phyloP scores from a whole-genome alignment of 495 filamentous ascomycete genomes.

The Penicillium pulvis region DNA sequence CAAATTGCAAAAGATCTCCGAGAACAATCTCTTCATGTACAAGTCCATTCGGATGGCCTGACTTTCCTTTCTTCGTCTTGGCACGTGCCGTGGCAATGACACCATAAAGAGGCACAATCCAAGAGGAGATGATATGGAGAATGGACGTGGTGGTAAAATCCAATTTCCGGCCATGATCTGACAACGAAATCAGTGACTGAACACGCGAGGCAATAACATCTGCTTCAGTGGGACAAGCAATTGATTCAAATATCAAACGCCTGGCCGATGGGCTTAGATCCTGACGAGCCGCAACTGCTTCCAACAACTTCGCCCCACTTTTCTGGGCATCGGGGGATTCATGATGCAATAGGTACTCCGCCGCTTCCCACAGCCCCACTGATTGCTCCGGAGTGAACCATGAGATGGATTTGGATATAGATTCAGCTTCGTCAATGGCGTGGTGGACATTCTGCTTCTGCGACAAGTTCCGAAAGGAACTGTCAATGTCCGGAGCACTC shows the following conservation, averaged over 20 bases:
- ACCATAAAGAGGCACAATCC: conserved; percentile 45
- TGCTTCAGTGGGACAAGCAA: conserved; percentile 36
- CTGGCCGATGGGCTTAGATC: conserved; percentile 42
- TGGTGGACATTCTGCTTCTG: conserved; percentile 40
- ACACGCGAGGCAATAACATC: conserved; percentile 45
- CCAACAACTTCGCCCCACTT: conserved; percentile 38
- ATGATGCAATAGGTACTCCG: conserved; percentile 43
- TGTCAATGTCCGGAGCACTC: conserved; percentile 45
- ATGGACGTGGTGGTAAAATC: conserved; percentile 46
- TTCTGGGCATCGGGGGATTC: conserved; percentile 43
- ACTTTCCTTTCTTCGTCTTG: conserved; percentile 56
- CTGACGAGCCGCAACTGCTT: conserved; percentile 44
- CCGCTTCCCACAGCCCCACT: conserved; percentile 45
- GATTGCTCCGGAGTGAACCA: conserved; percentile 47
- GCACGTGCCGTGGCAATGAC: conserved; percentile 37
- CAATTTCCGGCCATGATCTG: conserved; percentile 49
- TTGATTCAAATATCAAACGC: conserved; percentile 40
- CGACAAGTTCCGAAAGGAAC: conserved; percentile 35
- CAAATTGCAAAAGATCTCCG: conserved; percentile 68
- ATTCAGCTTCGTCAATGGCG: conserved; percentile 47
- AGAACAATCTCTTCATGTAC: conserved; percentile 66
- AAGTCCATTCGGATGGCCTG: conserved; percentile 43
- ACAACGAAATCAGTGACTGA: conserved; percentile 44
- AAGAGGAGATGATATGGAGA: conserved; percentile 44
- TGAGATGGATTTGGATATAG: conserved; percentile 33